Evolutionary conservation across 345 rosid species (phyloP), one percentile per base, ranked within the genome.

Genomic region (Salix udensis): DNA sequence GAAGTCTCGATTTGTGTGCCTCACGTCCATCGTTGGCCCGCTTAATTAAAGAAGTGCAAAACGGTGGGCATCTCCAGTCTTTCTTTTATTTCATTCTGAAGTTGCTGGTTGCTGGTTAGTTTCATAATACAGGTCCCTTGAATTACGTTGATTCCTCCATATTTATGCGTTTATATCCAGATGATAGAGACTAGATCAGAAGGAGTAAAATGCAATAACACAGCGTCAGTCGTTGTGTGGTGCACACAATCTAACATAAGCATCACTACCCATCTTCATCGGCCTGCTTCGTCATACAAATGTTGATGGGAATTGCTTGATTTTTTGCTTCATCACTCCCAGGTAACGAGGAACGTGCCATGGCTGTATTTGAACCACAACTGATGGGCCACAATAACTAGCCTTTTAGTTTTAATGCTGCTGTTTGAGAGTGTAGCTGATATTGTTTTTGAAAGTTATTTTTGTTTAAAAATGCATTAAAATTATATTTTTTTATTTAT

Each of bases 81-180:
- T 18, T 18, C 58, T 50, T 50, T 50, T 50, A 7, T 7, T 52
- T 52, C 58, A 18, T 6, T 52, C 2, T 19, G 6, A 52, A 50
- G n/a, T 6, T 19, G 6, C 23, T 52, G 23, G n/a, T 18, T 18
- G 1, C 15, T 48, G 0, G 19, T n/a, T n/a, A n/a, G n/a, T n/a
- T n/a, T n/a, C 19, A 4, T 48, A 0, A 48, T 15, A 15, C 15
- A 15, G 4, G 53, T 36, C 39, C 0, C 0, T 0, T 30, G 0
- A 34, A 34, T 34, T 4, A 34, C 36, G 6, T 34, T 4, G 36
- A 34, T 34, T 5, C 36, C 0, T 4, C 4, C 36, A 0, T 34
- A 34, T 34, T 34, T 34, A 34, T 34, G 36, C 36, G 5, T 34
- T 34, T 34, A 4, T 34, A 34, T 34, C 36, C 36, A 34, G 36